Evolutionary conservation across 116 monocot genomes (phyloP).

Genomic region (Iris pallida): DNA sequence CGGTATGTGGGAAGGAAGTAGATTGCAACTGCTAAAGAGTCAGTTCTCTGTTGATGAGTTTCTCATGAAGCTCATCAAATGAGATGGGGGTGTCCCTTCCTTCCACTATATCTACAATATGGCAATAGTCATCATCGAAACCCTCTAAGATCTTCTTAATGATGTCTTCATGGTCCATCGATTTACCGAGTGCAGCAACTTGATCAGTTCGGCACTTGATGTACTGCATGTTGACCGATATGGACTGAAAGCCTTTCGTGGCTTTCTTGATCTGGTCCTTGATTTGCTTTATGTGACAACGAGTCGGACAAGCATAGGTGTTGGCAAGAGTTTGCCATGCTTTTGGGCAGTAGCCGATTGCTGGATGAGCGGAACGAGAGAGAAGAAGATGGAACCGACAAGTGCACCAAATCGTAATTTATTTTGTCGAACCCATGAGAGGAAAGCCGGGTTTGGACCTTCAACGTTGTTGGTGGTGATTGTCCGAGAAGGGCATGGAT

Average conservation of each 20-base stretch:
- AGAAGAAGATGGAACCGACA: neutral
- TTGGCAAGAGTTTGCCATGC: neutral
- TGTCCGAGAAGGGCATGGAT: neutral
- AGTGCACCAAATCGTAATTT: neutral
- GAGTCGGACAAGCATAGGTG: neutral
- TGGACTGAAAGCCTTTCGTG: neutral
- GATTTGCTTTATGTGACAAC: constrained; percentile 4
- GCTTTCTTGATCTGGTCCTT: neutral
- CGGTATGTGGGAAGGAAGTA: neutral
- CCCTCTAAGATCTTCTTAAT: neutral
- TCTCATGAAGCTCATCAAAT: constrained; percentile 8
- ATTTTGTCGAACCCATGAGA: neutral
- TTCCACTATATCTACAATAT: neutral
- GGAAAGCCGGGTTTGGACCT: neutral
- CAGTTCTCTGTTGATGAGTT: neutral
- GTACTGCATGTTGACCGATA: neutral
- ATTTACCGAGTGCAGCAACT: neutral
- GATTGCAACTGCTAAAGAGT: neutral
- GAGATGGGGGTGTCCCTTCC: neutral
- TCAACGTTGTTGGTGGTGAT: neutral
- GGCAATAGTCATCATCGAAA: neutral
- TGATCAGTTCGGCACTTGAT: neutral
- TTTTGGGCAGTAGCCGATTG: neutral
- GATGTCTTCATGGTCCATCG: neutral
- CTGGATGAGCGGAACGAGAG: neutral